Evolutionary conservation across 139 green algal genomes (phyloP).

Genomic region (Trebouxia sp.): DNA sequence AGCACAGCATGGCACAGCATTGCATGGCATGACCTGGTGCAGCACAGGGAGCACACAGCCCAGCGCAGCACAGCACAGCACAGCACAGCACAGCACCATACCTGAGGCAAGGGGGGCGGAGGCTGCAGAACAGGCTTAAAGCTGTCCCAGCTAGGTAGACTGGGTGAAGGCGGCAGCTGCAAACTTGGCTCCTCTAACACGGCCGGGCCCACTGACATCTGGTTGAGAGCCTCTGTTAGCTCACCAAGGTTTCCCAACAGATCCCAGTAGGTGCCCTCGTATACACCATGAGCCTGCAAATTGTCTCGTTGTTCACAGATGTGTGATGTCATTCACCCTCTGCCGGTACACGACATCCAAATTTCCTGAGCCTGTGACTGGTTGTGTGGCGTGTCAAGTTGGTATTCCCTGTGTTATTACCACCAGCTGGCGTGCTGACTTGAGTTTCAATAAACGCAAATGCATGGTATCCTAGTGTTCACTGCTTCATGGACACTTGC

Average conservation of each 20-base stretch:
- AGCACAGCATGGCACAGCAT: neutral
- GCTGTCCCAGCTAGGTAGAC: constrained; percentile 59
- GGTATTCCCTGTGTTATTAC: too few species aligned
- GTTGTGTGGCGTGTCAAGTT: too few species aligned
- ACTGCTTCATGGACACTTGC: too few species aligned
- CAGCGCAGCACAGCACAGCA: constrained; percentile 43
- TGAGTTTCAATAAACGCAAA: too few species aligned
- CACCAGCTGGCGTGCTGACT: too few species aligned
- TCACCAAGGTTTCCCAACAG: constrained; percentile 57
- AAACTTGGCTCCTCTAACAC: constrained; percentile 56
- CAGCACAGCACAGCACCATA: neutral
- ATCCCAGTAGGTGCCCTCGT: constrained; percentile 76
- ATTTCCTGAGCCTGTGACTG: too few species aligned
- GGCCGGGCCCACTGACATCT: constrained; percentile 46
- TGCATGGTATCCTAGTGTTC: too few species aligned
- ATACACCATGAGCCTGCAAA: constrained; percentile 55
- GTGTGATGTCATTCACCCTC: too few species aligned
- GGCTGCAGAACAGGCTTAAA: constrained; percentile 56
- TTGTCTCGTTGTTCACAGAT: too few species aligned
- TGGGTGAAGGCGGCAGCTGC: constrained; percentile 46
- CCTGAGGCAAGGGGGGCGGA: constrained; percentile 38
- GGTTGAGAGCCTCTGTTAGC: constrained; percentile 50
- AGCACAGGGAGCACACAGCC: neutral
- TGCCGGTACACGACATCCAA: too few species aligned
- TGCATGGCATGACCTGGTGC: neutral